Evolutionary conservation across 2,329 filamentous ascomycete species (phyloP).

Genomic region (Alternaria atra): DNA sequence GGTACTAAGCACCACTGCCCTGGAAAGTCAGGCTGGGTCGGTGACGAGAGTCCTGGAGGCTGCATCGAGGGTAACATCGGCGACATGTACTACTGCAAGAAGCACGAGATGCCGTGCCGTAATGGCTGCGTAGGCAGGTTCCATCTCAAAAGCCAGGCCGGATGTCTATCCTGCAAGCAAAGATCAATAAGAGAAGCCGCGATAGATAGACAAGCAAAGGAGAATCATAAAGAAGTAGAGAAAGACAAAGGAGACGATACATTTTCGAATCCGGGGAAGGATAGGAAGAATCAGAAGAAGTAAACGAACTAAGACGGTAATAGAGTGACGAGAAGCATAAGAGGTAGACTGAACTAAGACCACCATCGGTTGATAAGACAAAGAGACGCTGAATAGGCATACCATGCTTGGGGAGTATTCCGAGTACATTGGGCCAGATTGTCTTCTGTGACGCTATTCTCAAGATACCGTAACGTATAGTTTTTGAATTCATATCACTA

Average conservation of each 20-base stretch:
- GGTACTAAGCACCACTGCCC: neutral
- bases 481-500: too few species aligned
- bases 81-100: neutral
- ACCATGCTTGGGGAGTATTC: neutral
- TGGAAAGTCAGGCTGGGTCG: neutral
- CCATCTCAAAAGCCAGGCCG: neutral
- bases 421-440: too few species aligned
- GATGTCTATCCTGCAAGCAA: neutral
- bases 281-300: neutral
- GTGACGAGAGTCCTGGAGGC: neutral
- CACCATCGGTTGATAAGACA: neutral
- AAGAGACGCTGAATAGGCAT: neutral
- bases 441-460: too few species aligned
- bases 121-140: neutral
- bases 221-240: neutral
- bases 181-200: neutral
- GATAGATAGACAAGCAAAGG: neutral
- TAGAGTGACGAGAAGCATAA: neutral
- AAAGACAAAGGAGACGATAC: neutral
- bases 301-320: neutral
- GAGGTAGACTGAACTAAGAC: neutral
- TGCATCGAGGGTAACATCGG: neutral
- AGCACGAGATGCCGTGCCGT: constrained; percentile 4
- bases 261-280: neutral
- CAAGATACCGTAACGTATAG: too few species aligned